Percentiles rank a stretch among this genome's conserved stretches.
Conservation (phyloP, 2,329 filamentous ascomycete species). For the Neopestalotiopsis rosae region DNA sequence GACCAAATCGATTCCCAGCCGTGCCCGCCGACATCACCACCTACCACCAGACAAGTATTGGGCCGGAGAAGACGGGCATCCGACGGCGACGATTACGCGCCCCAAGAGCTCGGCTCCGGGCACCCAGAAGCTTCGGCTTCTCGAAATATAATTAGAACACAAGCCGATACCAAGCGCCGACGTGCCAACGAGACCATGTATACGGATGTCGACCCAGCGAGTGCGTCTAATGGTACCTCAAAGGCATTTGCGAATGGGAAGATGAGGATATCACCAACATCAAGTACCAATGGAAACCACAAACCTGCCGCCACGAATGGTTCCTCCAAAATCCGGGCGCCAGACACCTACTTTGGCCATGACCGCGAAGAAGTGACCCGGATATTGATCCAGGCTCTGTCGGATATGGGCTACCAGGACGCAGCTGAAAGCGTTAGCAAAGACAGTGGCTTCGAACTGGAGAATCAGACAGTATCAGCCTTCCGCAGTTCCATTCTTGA, state of each 20-base stretch:
- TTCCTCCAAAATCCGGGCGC: constrained; percentile 43
- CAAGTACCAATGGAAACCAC: constrained; percentile 52
- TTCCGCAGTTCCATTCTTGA: constrained; percentile 82
- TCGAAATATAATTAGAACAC: constrained; percentile 25
- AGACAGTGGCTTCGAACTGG: constrained; percentile 87
- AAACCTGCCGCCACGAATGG: constrained; percentile 61
- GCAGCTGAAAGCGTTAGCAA: constrained; percentile 77
- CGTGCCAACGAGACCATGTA: constrained; percentile 65
- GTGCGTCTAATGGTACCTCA: constrained; percentile 58
- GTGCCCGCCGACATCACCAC: constrained; percentile 21
- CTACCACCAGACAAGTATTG: constrained; percentile 47
- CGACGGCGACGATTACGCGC: constrained; percentile 42
- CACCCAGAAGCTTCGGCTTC: constrained; percentile 30
- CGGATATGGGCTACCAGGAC: constrained; percentile 83
- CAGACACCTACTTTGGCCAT: constrained; percentile 74
- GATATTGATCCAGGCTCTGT: constrained; percentile 87
- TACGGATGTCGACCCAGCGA: constrained; percentile 58
- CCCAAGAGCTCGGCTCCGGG: constrained; percentile 25
- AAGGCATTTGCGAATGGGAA: constrained; percentile 64
- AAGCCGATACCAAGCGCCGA: constrained; percentile 61
- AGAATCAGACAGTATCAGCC: constrained; percentile 83
- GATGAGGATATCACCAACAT: constrained; percentile 43
- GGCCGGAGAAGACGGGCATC: constrained; percentile 61
- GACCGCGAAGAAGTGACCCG: constrained; percentile 91
- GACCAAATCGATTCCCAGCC: constrained; percentile 27